These are phyloP conservation scores for Ceratocystis ficicola DNA, from an alignment of 2,329 filamentous ascomycete species.

Conservation along the genomic window DNA sequence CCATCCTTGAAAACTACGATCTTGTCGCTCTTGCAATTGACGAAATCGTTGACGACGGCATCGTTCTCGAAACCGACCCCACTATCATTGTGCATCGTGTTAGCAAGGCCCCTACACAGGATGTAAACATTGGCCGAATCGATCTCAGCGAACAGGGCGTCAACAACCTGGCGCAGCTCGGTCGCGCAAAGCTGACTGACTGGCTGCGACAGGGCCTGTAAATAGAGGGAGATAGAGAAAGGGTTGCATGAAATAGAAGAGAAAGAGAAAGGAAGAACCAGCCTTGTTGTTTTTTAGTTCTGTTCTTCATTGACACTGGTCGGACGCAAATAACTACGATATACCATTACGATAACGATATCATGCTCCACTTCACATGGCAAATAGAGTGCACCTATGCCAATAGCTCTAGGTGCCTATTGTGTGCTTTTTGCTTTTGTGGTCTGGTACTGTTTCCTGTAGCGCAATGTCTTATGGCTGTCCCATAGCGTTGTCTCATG, in stretches of 20 bases:
- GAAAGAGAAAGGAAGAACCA: conserved; percentile 13
- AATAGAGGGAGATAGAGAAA: conserved; percentile 23
- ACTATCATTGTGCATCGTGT: conserved; percentile 87
- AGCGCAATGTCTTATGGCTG: neutral
- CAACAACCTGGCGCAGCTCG: conserved; percentile 86
- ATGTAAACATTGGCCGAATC: conserved; percentile 85
- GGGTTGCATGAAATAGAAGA: neutral
- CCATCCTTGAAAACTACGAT: conserved; percentile 97
- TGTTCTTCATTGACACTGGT: conserved; percentile 21
- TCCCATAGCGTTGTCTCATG: neutral
- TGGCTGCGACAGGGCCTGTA: conserved; percentile 75
- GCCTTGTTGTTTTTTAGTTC: conserved; percentile 22
- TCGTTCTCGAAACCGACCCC: conserved; percentile 93
- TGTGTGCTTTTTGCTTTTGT: neutral
- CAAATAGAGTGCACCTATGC: neutral
- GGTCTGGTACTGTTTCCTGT: neutral
- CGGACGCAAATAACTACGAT: conserved; percentile 10
- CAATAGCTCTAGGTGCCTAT: neutral
- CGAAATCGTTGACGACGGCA: conserved; percentile 88
- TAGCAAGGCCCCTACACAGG: conserved; percentile 79
- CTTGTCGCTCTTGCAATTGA: conserved; percentile 87
- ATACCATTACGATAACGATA: conserved; percentile 14
- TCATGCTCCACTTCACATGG: neutral
- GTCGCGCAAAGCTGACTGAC: conserved; percentile 82
- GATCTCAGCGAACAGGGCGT: conserved; percentile 92